These are phyloP conservation scores for Sedum album DNA, from an alignment of 164 flowering plant genomes.

Conservation along the genomic window DNA sequence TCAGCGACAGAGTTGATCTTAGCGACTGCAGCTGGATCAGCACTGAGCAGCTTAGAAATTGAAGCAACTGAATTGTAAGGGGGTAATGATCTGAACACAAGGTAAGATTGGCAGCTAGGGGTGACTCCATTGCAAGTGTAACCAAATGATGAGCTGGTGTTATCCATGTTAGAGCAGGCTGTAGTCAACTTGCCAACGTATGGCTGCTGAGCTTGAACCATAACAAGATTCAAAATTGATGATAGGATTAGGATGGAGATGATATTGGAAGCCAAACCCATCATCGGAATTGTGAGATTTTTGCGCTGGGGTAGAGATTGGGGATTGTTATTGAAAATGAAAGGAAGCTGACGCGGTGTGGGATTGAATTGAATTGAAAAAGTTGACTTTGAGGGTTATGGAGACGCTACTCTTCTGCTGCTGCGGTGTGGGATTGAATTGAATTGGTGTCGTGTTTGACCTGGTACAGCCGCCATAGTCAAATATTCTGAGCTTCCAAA, in stretches of 20 bases:
- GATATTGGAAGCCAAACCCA: not conserved
- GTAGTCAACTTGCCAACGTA: conserved; percentile 4
- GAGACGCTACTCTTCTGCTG: not conserved
- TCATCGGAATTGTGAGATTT: not conserved
- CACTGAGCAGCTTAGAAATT: not conserved
- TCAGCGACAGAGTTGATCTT: not conserved
- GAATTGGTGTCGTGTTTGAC: not conserved
- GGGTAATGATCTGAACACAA: conserved; percentile 6
- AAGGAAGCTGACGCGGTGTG: not conserved
- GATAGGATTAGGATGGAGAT: not conserved
- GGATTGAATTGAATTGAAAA: conserved; percentile 1
- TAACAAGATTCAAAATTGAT: too few species aligned
- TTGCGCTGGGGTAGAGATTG: not conserved
- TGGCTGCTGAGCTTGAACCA: conserved; percentile 8
- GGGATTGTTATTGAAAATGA: not conserved
- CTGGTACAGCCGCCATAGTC: not conserved
- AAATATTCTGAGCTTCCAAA: not conserved
- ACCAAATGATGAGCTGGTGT: not conserved
- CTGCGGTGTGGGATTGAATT: not conserved
- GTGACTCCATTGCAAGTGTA: conserved; percentile 8
- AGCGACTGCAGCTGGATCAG: not conserved
- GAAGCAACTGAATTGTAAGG: conserved; percentile 1
- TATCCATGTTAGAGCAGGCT: not conserved
- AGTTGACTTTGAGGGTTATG: not conserved
- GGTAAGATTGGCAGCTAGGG: conserved; percentile 7